A percentile compares a stretch with the other conserved stretches of the same genome.
These are phyloP conservation scores for Quercus lobata DNA, from an alignment of 331 rosid genomes.

Conservation along the genomic window DNA sequence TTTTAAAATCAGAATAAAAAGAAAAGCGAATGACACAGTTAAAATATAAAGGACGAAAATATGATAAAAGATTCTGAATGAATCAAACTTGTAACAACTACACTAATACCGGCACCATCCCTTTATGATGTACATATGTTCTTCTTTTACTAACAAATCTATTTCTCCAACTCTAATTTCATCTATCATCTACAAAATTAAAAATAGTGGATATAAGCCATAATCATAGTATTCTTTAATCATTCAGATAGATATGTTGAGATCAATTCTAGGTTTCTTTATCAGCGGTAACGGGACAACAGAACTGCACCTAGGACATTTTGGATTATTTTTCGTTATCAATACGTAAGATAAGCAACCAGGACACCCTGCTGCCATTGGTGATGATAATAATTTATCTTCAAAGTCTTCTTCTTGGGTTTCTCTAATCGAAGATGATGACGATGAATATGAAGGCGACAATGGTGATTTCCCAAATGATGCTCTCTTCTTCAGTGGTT, in stretches of 20 bases:
- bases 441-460: conserved; percentile 58
- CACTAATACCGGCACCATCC: conserved; percentile 13
- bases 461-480: conserved; percentile 49
- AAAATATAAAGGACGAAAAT: neutral
- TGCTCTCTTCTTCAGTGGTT: conserved; percentile 53
- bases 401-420: no score
- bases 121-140: conserved; percentile 47
- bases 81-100: conserved; percentile 27
- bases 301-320: conserved; percentile 85
- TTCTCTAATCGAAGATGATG: conserved; percentile 34
- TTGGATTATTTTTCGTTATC: conserved; percentile 79
- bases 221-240: conserved; percentile 8
- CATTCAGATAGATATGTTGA: conserved; percentile 66
- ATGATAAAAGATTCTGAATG: neutral
- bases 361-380: conserved; percentile 89
- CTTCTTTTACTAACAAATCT: conserved; percentile 33
- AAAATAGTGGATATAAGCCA: neutral
- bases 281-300: conserved; percentile 57
- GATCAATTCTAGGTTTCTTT: conserved; percentile 92
- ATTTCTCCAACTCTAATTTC: conserved; percentile 36
- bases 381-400: conserved; percentile 30
- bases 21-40: neutral
- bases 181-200: conserved; percentile 59
- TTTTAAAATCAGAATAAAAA: no score
- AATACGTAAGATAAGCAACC: conserved; percentile 84